Base-by-base conservation (phyloP, 2,329 filamentous ascomycete species). In the Penicillium sp. region DNA sequence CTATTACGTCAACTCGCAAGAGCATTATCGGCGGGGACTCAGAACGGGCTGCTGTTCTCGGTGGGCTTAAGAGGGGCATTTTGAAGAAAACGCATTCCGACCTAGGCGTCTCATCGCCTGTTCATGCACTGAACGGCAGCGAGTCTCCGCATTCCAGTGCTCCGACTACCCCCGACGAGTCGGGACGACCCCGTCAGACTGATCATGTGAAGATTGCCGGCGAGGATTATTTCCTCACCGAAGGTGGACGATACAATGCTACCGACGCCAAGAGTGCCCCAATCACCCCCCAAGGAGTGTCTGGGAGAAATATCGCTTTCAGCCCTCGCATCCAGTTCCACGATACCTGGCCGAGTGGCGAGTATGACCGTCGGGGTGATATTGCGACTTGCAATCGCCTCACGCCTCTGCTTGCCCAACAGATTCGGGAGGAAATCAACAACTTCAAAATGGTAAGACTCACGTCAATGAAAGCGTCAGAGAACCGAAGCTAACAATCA, bases 401-500 rank as follows among this genome's bases (percentile, higher is more conserved):
- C 62, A 99, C 94, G 42, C 94, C 94, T 10, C 92, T 97, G 83
- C 84, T 99, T 58, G 94, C 94, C 39, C 94, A 99, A 76, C 94
- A 99, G 74, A 99, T 99, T 77, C 97, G 97, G 77, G 94, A 99
- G 77, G 94, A 99, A 78, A 84, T 99, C 64, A 99, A 99, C 77
- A 95, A 87, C 64, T 99, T 99, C 82, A 99, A 99, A 75, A 99
- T 99, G 94, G 91, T 94, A 78, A 56, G 86, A 75, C 21, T 21
- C 20, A 20, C 9, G n/a, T 7, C 13, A 18, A 27, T 27, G 2
- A n/a, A 7, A 23, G 23, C 2, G 13, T 29, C n/a, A 36, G 2
- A 26, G 37, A 4, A 48, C 46, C 7, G 18, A 37, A 13, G 49
- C 60, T 54, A 29, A 60, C 78, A 83, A 72, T 84, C 63, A 32